Evolutionary conservation across 1,139 yeast species (phyloP), one percentile per base, ranked within the genome.

Genomic region (Suhomyces anneliseae): DNA sequence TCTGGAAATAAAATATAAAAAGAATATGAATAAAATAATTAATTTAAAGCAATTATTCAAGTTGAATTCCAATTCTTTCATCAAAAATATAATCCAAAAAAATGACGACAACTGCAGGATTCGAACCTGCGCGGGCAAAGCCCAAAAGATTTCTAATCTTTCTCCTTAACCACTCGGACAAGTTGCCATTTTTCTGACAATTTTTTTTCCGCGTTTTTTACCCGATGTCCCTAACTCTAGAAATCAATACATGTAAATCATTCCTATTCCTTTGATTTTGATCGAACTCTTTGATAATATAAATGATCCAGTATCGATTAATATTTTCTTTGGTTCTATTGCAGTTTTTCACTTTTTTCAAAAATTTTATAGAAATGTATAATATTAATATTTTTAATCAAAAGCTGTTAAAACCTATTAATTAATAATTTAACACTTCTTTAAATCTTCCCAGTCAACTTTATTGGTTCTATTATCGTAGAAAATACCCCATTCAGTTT

Each of bases 401-500:
- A n/a, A n/a, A n/a, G n/a, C n/a, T n/a, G n/a, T n/a, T n/a, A n/a
- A n/a, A n/a, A n/a, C n/a, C n/a, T n/a, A n/a, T n/a, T n/a, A n/a
- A n/a, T n/a, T n/a, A n/a, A n/a, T n/a, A 14, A 14, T 14, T 14
- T 14, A 14, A 14, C 39, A 36, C 11, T 11, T 9, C 31, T 36
- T 8, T 9, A 48, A 27, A 8, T 33, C 34, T 15, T 33, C 29
- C 45, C 46, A 47, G 31, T 47, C 45, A 5, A 52, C 12, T 40
- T 55, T 55, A 8, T 38, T 42, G 8, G 64, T 57, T 44, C 90
- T 65, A 46, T 81, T 75, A 7, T 60, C 54, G 1, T 76, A 71
- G 55, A 85, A 83, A 10, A 85, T 52, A 0, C 90, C 90, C 90
- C 90, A 85, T 55, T 83, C 82, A 0, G 87, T 79, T 57, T 84